Evolutionary conservation across 2,329 filamentous ascomycete genomes (phyloP).

Genomic region (Paecilomyces fulvus): DNA sequence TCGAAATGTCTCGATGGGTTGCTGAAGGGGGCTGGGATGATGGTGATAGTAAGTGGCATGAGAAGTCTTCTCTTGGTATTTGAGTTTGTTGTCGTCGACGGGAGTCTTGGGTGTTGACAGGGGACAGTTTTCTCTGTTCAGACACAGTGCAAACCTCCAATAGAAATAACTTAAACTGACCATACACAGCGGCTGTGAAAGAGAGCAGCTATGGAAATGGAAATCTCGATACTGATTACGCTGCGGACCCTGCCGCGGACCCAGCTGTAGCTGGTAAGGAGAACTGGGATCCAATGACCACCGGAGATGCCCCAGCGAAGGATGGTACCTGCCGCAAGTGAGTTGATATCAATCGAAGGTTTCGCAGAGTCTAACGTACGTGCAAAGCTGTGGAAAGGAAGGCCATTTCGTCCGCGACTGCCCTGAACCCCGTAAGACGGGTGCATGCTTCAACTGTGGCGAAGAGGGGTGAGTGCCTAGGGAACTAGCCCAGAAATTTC

Average conservation of each 20-base stretch:
- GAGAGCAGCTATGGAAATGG: background rate
- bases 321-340: constrained; percentile 30
- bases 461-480: constrained; percentile 29
- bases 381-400: constrained; percentile 24
- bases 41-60: background rate
- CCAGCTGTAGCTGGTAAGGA: constrained; percentile 3
- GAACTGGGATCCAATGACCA: constrained; percentile 6
- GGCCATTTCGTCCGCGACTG: constrained; percentile 37
- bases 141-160: background rate
- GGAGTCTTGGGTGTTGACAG: background rate
- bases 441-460: constrained; percentile 39
- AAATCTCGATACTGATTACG: background rate
- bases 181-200: background rate
- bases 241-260: background rate
- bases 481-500: background rate
- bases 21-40: constrained; percentile 5
- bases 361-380: constrained; percentile 6
- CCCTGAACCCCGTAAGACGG: constrained; percentile 31
- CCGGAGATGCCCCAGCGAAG: constrained; percentile 5
- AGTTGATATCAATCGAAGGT: constrained; percentile 8
- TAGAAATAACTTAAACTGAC: background rate
- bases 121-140: background rate
- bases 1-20: constrained; percentile 1
- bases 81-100: background rate
- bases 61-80: background rate